Base-by-base conservation (phyloP, 148 eudicot species). In the Spergularia marina region DNA sequence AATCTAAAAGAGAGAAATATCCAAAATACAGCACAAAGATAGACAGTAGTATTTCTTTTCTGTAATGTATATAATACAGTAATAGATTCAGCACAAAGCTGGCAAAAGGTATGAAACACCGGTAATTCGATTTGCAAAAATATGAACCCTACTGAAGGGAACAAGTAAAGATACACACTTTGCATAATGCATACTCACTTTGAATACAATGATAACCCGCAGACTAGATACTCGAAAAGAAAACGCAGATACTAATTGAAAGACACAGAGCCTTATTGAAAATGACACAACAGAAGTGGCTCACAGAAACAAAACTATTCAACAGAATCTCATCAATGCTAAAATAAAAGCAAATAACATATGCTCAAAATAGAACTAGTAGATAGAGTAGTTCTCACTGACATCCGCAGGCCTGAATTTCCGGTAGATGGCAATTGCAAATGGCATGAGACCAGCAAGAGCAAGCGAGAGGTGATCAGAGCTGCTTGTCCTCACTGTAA, bases 401-500 rank as follows among this genome's bases (percentile, higher is more conserved):
- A 34, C 88, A 64, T 59, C 73, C 60, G 44, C 79, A 30, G 96
- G 91, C 85, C 75, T 83, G 65, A 95, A 57, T 70, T 81, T 90
- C 85, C 74, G 88, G 84, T 90, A 95, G 53, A 92, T 82, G 56
- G 92, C 78, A 34, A 88, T 36, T 11, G 75, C 90, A 36, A 90
- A 82, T 1, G 99, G 97, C 40, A 95, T 51, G 55, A 95, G 82
- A 21, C 90, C 94, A 15, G 90, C 87, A 44, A 90, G 88, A 3
- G 96, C 97, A 11, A 95, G 83, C 49, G 87, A 79, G 17, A 89
- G 82, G 83, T 88, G 87, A 52, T 95, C 99, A 5, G 99, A 92
- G 76, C 90, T 92, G 88, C 97, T 95, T 23, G 96, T 95, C 82
- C 84, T 86, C 79, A 89, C 89, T 4, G 90, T 86, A 41, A 95